Base-by-base conservation (phyloP, 2,329 filamentous ascomycete species). In the Mycosphaerella sp. region DNA sequence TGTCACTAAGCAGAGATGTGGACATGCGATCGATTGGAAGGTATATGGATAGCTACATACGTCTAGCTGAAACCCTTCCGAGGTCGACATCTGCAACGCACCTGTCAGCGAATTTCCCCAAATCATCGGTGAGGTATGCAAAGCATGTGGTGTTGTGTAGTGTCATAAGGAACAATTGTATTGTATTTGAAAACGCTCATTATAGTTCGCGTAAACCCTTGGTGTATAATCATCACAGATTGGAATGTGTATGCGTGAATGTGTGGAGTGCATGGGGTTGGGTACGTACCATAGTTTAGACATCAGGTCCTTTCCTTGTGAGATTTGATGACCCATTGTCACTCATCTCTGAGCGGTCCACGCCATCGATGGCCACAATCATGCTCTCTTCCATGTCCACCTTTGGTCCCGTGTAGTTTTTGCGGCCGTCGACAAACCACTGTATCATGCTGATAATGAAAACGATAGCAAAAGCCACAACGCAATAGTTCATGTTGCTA, bases 401-500 rank as follows among this genome's bases (percentile, higher is more conserved):
- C 46, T 60, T 62, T 1, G 76, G 79, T 0, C 79, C 79, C 2
- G 70, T 74, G 61, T 78, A 83, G 63, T 82, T 81, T 70, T 81
- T 81, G 28, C 77, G 70, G 6, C 80, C 80, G 56, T 83, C 79
- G 12, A 82, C 64, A 45, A 80, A 68, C 79, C 80, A 84, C 60
- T 81, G 79, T 21, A 80, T 64, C 0, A 74, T 68, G 25, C 77
- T 80, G 52, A 84, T 73, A 32, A 79, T 66, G 37, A 81, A 62
- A 42, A 83, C 78, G 50, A 80, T 78, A 1, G 74, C 78, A 43
- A 82, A 81, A 0, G 75, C 79, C 14, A 76, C 79, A 39, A 78
- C 72, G 58, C 75, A 79, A 49, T 79, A 79, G 54, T 78, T 89
- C 85, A 89, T 89, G 69, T 79, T 87, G 59, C 71, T 79, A 0